These are phyloP conservation scores for Septoria linicola DNA, from an alignment of 2,329 filamentous ascomycete species.

Conservation along the genomic window DNA sequence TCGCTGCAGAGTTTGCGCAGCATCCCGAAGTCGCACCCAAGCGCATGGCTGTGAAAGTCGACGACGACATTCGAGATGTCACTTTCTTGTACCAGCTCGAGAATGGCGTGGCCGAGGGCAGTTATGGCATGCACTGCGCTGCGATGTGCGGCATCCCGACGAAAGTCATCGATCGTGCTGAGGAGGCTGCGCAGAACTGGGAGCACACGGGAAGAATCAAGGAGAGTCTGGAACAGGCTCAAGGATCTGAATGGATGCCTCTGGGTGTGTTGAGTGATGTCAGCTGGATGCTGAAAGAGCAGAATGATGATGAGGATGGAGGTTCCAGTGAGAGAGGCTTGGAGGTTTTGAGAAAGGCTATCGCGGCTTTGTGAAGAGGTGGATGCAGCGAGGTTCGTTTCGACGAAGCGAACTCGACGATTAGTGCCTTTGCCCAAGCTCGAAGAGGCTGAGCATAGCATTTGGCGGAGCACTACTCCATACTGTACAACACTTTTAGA, in stretches of 20 bases:
- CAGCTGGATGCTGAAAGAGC: constrained; percentile 67
- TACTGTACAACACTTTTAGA: too few species aligned
- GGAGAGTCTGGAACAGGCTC: constrained; percentile 77
- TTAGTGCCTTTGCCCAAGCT: too few species aligned
- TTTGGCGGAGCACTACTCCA: too few species aligned
- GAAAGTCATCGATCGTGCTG: constrained; percentile 80
- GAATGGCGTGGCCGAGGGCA: constrained; percentile 89
- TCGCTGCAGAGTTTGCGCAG: constrained; percentile 83
- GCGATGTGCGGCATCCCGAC: constrained; percentile 93
- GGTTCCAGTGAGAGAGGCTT: constrained; percentile 52
- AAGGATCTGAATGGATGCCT: constrained; percentile 72
- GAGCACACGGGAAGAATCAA: constrained; percentile 90
- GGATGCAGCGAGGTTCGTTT: too few species aligned
- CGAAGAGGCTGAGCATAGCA: too few species aligned
- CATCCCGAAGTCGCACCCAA: constrained; percentile 85
- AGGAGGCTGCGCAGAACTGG: constrained; percentile 86
- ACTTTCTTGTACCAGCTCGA: constrained; percentile 96
- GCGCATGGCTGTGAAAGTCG: constrained; percentile 93
- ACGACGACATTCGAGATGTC: constrained; percentile 78
- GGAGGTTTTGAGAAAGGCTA: constrained; percentile 58
- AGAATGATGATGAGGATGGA: constrained; percentile 37
- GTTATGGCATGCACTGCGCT: constrained; percentile 98
- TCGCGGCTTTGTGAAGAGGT: constrained; percentile 50
- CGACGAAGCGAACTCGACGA: too few species aligned
- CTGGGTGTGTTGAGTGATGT: constrained; percentile 87